These are phyloP conservation scores for Wickerhamiella siamensis DNA, from an alignment of 805 yeast genomes.

Conservation along the genomic window DNA sequence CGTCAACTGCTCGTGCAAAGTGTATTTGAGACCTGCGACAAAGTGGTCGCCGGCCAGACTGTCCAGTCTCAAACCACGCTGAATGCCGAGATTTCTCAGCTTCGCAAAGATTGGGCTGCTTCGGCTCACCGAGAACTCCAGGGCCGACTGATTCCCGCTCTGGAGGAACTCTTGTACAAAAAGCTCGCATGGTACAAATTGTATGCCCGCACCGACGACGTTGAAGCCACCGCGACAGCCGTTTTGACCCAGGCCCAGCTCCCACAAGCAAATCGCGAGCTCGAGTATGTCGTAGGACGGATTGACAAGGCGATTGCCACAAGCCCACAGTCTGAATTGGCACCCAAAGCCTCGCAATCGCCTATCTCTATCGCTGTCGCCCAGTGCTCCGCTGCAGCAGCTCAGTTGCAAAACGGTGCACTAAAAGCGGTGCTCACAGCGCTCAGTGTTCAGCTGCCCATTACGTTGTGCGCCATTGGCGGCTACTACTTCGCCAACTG, in stretches of 20 bases:
- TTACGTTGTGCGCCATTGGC: slow-evolving; percentile 19
- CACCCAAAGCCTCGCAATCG: background rate
- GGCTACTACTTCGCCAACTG: slow-evolving; percentile 22
- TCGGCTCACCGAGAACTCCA: slow-evolving; percentile 29
- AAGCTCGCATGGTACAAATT: slow-evolving; percentile 27
- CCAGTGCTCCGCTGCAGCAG: slow-evolving; percentile 4
- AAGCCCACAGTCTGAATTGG: background rate
- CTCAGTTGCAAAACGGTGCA: slow-evolving; percentile 21
- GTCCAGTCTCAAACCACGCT: slow-evolving; percentile 6
- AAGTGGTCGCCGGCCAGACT: slow-evolving; percentile 12
- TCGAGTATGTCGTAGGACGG: slow-evolving; percentile 24
- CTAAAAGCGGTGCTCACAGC: slow-evolving; percentile 19
- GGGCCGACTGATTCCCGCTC: slow-evolving; percentile 18
- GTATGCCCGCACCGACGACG: slow-evolving; percentile 26
- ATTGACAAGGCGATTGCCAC: slow-evolving; percentile 12
- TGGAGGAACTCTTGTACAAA: slow-evolving; percentile 12
- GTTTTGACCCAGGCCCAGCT: slow-evolving; percentile 15
- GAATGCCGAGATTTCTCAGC: background rate
- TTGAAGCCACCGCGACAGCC: slow-evolving; percentile 17
- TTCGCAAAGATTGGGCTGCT: slow-evolving; percentile 23
- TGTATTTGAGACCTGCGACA: slow-evolving; percentile 20
- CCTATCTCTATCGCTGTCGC: background rate
- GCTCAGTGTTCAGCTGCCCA: slow-evolving; percentile 26
- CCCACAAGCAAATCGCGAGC: slow-evolving; percentile 20
- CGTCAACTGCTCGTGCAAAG: slow-evolving; percentile 14